Evolutionary conservation across 1,139 yeast genomes (phyloP).

Genomic region (Hyphopichia burtonii): DNA sequence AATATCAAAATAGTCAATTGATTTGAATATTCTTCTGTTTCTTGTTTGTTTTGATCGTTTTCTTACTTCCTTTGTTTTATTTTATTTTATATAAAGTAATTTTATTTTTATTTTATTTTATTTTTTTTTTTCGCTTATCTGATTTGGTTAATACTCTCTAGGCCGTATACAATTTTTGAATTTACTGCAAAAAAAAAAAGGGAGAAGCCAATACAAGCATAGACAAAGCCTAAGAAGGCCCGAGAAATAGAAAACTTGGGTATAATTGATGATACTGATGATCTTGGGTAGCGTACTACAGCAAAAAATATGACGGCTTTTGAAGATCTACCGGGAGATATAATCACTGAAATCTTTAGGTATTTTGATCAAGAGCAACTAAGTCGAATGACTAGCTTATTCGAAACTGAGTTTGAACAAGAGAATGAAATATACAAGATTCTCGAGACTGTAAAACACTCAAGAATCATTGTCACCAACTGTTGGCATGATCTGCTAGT

Average conservation of each 20-base stretch:
- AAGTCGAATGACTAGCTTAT: neutral
- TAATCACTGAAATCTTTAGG: neutral
- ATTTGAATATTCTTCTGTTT: neutral
- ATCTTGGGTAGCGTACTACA: neutral
- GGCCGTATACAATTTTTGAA: too few species aligned
- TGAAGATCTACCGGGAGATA: constrained; percentile 1
- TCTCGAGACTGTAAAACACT: constrained; percentile 1
- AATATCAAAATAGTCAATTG: neutral
- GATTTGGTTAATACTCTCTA: too few species aligned
- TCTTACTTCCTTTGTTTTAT: too few species aligned
- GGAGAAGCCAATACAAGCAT: too few species aligned
- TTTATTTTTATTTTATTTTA: too few species aligned
- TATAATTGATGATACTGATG: too few species aligned
- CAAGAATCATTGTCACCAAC: constrained; percentile 3
- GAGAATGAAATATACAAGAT: neutral
- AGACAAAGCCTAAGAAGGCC: too few species aligned
- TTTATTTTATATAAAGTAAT: too few species aligned
- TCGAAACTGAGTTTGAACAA: neutral
- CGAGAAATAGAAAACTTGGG: too few species aligned
- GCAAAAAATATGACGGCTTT: neutral
- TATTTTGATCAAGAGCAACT: neutral
- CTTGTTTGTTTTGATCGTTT: too few species aligned
- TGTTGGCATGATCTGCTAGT: constrained; percentile 1
- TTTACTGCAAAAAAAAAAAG: too few species aligned
- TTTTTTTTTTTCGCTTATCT: too few species aligned